These are phyloP conservation scores for Phytophthora syringae DNA, from an alignment of 352 stramenopile species.

Conservation along the genomic window DNA sequence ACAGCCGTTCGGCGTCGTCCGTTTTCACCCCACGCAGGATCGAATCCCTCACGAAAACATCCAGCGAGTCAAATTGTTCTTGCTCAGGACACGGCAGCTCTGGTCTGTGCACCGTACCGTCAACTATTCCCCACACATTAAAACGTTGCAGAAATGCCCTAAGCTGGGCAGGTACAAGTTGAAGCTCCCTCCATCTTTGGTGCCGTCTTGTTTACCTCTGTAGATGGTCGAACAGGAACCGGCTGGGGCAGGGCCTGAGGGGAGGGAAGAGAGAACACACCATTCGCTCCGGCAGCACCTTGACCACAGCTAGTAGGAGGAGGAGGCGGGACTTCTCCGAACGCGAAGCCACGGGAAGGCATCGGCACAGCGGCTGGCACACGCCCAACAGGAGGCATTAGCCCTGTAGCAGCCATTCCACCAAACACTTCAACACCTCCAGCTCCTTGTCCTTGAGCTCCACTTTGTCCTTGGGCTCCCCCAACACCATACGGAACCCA, in stretches of 20 bases:
- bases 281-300: neutral
- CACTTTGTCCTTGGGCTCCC: no score
- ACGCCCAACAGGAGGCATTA: neutral
- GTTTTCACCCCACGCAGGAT: neutral
- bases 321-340: neutral
- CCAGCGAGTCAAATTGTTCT: neutral
- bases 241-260: neutral
- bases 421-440: neutral
- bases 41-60: neutral
- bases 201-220: neutral
- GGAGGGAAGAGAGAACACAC: neutral
- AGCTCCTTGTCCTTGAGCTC: no score
- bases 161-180: neutral
- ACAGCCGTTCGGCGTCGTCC: neutral
- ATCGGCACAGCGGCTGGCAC: neutral
- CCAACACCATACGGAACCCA: neutral
- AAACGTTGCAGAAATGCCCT: neutral
- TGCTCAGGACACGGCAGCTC: neutral
- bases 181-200: slow-evolving; percentile 1
- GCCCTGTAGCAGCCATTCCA: neutral
- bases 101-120: neutral
- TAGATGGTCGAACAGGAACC: neutral
- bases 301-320: neutral
- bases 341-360: neutral
- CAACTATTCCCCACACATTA: neutral